Evolutionary conservation across 108 stramenopile species (phyloP), one percentile per base, ranked within the genome.

Genomic region (Cylindrotheca closterium): DNA sequence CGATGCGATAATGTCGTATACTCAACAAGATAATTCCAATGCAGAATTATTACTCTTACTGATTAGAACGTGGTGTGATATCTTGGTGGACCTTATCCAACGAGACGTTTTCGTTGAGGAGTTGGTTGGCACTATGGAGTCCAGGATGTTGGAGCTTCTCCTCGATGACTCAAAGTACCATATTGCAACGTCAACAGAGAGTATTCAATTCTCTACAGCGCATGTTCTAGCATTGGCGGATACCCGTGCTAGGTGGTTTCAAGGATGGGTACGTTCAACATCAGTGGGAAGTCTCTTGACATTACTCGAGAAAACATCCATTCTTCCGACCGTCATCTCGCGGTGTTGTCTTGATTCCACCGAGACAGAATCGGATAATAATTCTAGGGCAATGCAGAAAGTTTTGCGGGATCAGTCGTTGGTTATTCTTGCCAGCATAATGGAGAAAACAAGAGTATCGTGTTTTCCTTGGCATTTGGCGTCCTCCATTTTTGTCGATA

Each of bases 1-100:
- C 17, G 17, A 63, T 15, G 30, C 50, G 15, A 55, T 67, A 28
- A 24, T 15, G 1, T 7, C 52, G n/a, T n/a, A 12, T 29, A 48
- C 47, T 49, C 21, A 4, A 58, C 3, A 10, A 22, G 17, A 5
- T 12, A 25, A 12, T 12, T 55, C 27, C 7, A 15, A 15, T 24
- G 3, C 55, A 7, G 15, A 19, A 7, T 55, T 15, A 12, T 55
- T 29, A 27, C 3, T 28, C 15, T 12, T 3, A 37, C 53, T 50
- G 28, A 12, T 70, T 0, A 34, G 42, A 49, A 62, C 48, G 12
- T 72, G 71, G 71, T 37, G 55, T 31, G 71, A 72, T 29, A 72
- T 72, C 63, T 72, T 60, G 18, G 2, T 72, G 17, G 71, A 72
- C 51, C 7, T 72, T 18, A 58, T 64, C 55, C 63, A 64, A 42